Evolutionary conservation across 768 basidiomycete species (phyloP).

Genomic region (Phylloporus sp.): DNA sequence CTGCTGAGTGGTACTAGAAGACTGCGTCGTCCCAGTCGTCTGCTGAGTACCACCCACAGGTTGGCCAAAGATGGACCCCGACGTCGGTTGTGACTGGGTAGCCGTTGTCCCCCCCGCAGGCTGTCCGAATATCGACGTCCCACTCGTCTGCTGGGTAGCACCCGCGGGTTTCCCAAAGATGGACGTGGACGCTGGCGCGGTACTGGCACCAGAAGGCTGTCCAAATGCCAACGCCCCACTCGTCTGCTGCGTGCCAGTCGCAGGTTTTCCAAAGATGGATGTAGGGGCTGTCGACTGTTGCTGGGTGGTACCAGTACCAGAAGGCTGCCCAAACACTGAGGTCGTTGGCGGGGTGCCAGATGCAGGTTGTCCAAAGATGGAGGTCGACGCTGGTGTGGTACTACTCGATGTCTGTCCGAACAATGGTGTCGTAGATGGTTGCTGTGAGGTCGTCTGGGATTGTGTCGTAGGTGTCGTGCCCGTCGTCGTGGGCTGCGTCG

Average conservation of each 20-base stretch:
- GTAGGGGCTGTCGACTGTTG: conserved; percentile 9
- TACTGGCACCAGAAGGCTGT: not conserved
- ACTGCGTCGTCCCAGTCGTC: no score
- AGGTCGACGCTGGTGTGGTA: conserved; percentile 20
- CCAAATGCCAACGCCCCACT: not conserved
- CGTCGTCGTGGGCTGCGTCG: conserved; percentile 25
- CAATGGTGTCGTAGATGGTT: conserved; percentile 24
- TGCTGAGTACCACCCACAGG: no score
- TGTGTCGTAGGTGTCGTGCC: conserved; percentile 11
- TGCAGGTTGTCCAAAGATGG: conserved; percentile 25
- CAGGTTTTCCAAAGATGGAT: conserved; percentile 9
- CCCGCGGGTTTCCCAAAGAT: conserved; percentile 21
- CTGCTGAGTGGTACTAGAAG: no score
- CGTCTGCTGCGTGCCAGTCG: conserved; percentile 14
- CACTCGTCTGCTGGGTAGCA: no score
- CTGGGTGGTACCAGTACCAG: conserved; percentile 3
- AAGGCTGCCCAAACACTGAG: conserved; percentile 11
- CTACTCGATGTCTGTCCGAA: conserved; percentile 32
- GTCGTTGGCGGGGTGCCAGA: conserved; percentile 3
- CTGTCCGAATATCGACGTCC: no score
- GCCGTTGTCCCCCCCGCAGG: no score
- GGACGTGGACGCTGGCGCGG: conserved; percentile 4
- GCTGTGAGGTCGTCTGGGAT: conserved; percentile 20
- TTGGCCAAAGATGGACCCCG: no score
- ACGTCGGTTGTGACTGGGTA: no score